Base-by-base conservation (phyloP, 495 filamentous ascomycete species). In the Talaromyces borbonicus region DNA sequence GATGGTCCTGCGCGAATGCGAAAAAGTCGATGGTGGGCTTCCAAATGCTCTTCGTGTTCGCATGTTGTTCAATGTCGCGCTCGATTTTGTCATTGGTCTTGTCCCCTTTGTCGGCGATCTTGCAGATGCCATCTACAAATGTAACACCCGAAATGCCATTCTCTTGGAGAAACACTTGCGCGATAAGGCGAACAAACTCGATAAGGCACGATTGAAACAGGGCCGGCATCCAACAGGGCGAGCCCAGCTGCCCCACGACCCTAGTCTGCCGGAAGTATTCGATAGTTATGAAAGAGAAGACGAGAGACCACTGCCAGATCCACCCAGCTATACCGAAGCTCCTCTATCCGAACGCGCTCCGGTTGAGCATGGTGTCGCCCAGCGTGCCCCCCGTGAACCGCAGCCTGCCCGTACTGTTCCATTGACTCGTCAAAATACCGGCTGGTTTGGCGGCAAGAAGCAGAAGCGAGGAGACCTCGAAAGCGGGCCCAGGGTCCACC, bases 51-150 rank as follows among this genome's bases (percentile, higher is more conserved):
- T 89, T 26, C 66, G 62, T 31, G 59, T 57, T n/a, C 65, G 67
- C 54, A 95, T 97, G 90, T 46, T 85, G 43, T 59, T 85, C 47
- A 86, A 93, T 60, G 73, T 96, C 35, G 38, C 79, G 2, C 41
- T 90, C 22, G 92, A 96, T 60, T 85, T 93, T 50, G 53, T 77
- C 43, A 71, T 95, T 32, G 92, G 92, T 11, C 66, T 98, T 6
- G 67, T 95, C 15, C 92, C 92, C 0, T 76, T 96, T 51, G 43
- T 95, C 5, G 92, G 92, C 15, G 92, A 96, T 54, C 19, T 97
- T 19, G 75, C 75, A 27, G 92, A 97, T 57, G 78, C 76, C 5
- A 54, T 73, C 1, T 79, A 72, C 55, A 75, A 76, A 46, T 66
- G 80, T 59, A 94, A 94, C 57, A 89, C 85, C 1, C 71, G 78